Evolutionary conservation across 495 filamentous ascomycete genomes (phyloP).

Genomic region (Neurospora hispaniola): DNA sequence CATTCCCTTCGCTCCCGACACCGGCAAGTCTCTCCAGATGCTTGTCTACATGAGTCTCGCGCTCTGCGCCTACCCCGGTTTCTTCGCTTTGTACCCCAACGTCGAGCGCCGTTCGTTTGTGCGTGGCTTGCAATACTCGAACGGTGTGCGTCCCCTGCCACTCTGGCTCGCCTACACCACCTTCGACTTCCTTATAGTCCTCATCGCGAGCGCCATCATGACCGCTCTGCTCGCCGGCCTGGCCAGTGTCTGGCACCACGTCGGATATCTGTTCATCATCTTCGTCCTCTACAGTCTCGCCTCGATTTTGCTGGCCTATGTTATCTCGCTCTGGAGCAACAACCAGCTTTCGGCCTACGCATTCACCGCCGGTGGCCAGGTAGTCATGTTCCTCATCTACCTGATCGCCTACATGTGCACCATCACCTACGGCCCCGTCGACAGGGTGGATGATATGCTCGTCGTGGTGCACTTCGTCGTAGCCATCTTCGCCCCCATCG

Average conservation of each 20-base stretch:
- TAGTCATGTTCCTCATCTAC: slow-evolving; percentile 66
- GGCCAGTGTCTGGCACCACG: slow-evolving; percentile 56
- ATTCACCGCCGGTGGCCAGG: slow-evolving; percentile 61
- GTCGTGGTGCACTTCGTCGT: slow-evolving; percentile 58
- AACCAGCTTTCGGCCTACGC: slow-evolving; percentile 34
- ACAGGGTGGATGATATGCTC: slow-evolving; percentile 47
- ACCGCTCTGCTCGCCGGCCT: slow-evolving; percentile 46
- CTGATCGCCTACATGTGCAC: slow-evolving; percentile 61
- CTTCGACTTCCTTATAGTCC: slow-evolving; percentile 66
- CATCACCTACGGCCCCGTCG: slow-evolving; percentile 54
- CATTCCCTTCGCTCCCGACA: slow-evolving; percentile 49
- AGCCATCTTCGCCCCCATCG: slow-evolving; percentile 55
- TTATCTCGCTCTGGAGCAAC: slow-evolving; percentile 52
- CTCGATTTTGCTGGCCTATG: slow-evolving; percentile 59
- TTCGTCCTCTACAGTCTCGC: slow-evolving; percentile 66
- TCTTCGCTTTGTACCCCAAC: slow-evolving; percentile 81
- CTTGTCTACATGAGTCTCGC: slow-evolving; percentile 69
- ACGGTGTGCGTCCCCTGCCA: slow-evolving; percentile 60
- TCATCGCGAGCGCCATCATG: slow-evolving; percentile 51
- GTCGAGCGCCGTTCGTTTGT: slow-evolving; percentile 67
- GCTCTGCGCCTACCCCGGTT: slow-evolving; percentile 65
- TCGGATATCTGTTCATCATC: slow-evolving; percentile 66
- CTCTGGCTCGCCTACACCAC: slow-evolving; percentile 68
- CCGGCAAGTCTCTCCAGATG: slow-evolving; percentile 66
- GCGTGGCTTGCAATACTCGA: slow-evolving; percentile 76